Percentiles rank a stretch among this genome's conserved stretches.
phyloP scores from a whole-genome alignment of 2,329 filamentous ascomycete species.

The Metarhizium rileyi region DNA sequence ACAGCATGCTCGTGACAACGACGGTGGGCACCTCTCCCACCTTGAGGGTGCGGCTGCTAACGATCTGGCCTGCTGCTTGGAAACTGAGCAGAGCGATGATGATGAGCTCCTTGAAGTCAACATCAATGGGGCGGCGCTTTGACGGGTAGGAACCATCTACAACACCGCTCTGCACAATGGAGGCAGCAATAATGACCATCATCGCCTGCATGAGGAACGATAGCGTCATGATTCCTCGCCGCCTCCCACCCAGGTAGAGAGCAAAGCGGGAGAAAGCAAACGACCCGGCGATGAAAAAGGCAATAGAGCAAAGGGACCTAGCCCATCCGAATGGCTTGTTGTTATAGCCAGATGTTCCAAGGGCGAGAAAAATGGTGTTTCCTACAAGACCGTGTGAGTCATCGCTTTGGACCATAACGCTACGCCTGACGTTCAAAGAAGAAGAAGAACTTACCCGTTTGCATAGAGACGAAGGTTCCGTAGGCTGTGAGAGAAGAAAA shows the following conservation, averaged over 20 bases:
- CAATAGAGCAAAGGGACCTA: conserved; percentile 38
- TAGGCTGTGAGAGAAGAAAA: conserved; percentile 13
- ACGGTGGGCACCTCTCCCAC: conserved; percentile 45
- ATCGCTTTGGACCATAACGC: not conserved
- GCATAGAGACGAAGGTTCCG: conserved; percentile 26
- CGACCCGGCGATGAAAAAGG: conserved; percentile 43
- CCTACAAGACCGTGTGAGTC: conserved; percentile 21
- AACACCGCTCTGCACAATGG: conserved; percentile 36
- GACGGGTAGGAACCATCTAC: conserved; percentile 10
- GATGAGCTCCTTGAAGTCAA: conserved; percentile 25
- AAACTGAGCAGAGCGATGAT: conserved; percentile 40
- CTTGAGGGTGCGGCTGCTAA: conserved; percentile 36
- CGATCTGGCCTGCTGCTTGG: conserved; percentile 44
- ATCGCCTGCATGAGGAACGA: conserved; percentile 43
- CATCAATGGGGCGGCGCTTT: conserved; percentile 4
- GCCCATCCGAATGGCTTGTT: conserved; percentile 42
- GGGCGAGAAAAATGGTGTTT: conserved; percentile 54
- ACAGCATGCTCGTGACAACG: conserved; percentile 45
- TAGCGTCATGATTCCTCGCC: conserved; percentile 29
- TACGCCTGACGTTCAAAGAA: not conserved
- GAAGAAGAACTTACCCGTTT: conserved; percentile 18
- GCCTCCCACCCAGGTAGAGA: conserved; percentile 17
- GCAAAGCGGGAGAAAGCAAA: conserved; percentile 29
- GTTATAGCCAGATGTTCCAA: conserved; percentile 43
- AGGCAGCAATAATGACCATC: conserved; percentile 42